Percentiles rank a stretch among this genome's conserved stretches.
phyloP scores from a whole-genome alignment of 164 flowering plant genomes.

The Echeveria elegans region DNA sequence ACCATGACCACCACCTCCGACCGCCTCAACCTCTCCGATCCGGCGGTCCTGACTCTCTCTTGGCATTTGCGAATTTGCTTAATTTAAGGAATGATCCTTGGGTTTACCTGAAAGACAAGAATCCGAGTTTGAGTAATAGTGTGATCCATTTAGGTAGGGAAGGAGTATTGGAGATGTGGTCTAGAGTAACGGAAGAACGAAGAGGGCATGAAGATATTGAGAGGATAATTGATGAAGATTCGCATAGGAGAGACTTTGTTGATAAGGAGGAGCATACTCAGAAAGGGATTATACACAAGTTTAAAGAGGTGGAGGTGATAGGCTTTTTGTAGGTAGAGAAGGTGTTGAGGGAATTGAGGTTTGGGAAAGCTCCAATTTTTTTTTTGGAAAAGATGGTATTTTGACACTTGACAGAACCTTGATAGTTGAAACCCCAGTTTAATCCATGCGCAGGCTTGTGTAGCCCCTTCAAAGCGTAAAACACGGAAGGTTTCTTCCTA shows the following conservation, averaged over 20 bases:
- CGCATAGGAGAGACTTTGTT: too few relatives aligned
- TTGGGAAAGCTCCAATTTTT: slow-evolving; percentile 71
- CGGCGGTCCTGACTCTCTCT: slow-evolving; percentile 68
- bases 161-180: slow-evolving; percentile 79
- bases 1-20: too few relatives aligned
- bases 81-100: too few relatives aligned
- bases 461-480: too few relatives aligned
- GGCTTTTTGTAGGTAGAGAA: too few relatives aligned
- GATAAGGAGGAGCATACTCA: slow-evolving; percentile 34
- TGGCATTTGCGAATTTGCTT: slow-evolving; percentile 72
- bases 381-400: too few relatives aligned
- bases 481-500: too few relatives aligned
- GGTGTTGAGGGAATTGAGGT: slow-evolving; percentile 91
- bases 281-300: slow-evolving; percentile 51
- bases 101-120: too few relatives aligned
- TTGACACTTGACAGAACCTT: too few relatives aligned
- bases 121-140: too few relatives aligned
- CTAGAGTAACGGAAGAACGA: slow-evolving; percentile 25
- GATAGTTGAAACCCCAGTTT: too few relatives aligned
- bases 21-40: slow-evolving; percentile 69
- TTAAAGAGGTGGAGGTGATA: slow-evolving; percentile 77
- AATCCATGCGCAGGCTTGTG: too few relatives aligned
- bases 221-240: slow-evolving; percentile 14
- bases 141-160: slow-evolving; percentile 53
- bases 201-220: slow-evolving; percentile 15